Base-by-base conservation (phyloP, 257 asterid genomes). In the Paraleonurus japonicus region DNA sequence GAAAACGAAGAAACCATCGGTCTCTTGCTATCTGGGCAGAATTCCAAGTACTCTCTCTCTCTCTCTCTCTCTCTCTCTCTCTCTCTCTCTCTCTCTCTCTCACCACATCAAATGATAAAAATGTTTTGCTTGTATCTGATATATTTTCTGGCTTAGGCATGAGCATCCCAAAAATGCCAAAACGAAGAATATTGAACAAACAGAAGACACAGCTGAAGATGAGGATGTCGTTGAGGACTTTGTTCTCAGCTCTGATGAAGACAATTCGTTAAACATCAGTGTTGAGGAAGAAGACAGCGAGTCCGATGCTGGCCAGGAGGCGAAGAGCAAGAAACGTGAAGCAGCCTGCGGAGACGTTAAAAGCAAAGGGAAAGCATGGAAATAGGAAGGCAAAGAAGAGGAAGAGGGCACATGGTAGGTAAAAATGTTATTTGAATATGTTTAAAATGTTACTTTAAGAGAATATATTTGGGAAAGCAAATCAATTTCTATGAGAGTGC, bases 161-260 rank as follows among this genome's bases (percentile, higher is more conserved):
- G 79, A 79, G 72, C 82, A 23, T 10, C 35, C 72, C 72, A 74
- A 81, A 65, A 76, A 72, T 80, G 87, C 39, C 1, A 73, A 72
- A 50, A 82, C 53, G 76, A 83, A 85, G 80, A 81, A 24, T 27
- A 72, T 67, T 61, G 78, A 74, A 41, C 76, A 76, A 55, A 55
- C 57, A 10, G 88, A 79, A 7, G 83, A 69, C 51, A 71, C 51
- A 27, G 87, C 81, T 32, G 15, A 58, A 6, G 95, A 85, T 47
- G 96, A 90, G 71, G 98, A 94, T 71, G 77, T 94, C 8, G 82
- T 89, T 19, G 92, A 88, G 83, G 97, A 94, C 65, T 85, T 89
- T 55, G 69, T 88, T 58, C 90, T 91, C 60, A 94, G 97, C 80
- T 87, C 92, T 1, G 97, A 93, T 41, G 96, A 90, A 7, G 96